A percentile compares a stretch with the other conserved stretches of the same genome.
These are phyloP conservation scores for Fraxinus ornus DNA, from an alignment of 305 asterid genomes.

Conservation along the genomic window DNA sequence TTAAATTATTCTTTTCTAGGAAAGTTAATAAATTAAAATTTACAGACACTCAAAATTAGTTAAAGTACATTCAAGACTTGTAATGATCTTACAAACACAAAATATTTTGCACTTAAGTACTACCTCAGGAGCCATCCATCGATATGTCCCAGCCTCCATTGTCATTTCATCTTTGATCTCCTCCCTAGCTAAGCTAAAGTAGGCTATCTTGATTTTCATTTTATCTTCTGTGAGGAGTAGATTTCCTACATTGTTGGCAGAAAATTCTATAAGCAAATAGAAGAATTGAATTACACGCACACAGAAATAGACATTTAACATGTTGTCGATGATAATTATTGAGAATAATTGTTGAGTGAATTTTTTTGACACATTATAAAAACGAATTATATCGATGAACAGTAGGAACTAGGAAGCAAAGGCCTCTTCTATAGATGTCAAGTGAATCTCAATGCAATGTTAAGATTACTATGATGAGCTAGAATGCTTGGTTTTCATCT, in stretches of 20 bases:
- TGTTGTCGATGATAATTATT: not conserved
- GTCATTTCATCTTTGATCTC: constrained; percentile 57
- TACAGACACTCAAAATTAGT: no score
- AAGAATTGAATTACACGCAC: not conserved
- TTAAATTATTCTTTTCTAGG: no score
- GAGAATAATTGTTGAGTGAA: not conserved
- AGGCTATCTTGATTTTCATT: constrained; percentile 50
- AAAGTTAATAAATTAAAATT: no score
- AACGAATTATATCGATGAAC: not conserved
- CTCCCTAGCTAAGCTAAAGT: constrained; percentile 67
- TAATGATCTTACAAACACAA: not conserved
- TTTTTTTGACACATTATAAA: not conserved
- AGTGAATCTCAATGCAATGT: not conserved
- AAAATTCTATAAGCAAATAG: not conserved
- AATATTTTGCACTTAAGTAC: not conserved
- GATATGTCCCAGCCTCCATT: constrained; percentile 65
- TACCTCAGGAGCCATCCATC: constrained; percentile 85
- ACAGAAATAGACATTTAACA: not conserved
- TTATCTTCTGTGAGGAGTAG: constrained; percentile 60
- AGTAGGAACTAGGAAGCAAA: not conserved
- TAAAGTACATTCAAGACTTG: constrained; percentile 13
- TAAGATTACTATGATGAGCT: not conserved
- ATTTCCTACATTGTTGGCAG: constrained; percentile 40
- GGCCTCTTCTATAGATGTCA: not conserved
- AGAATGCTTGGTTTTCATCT: not conserved